Base-by-base conservation (phyloP, 2,329 filamentous ascomycete species). In the Ophiostoma perfectum region DNA sequence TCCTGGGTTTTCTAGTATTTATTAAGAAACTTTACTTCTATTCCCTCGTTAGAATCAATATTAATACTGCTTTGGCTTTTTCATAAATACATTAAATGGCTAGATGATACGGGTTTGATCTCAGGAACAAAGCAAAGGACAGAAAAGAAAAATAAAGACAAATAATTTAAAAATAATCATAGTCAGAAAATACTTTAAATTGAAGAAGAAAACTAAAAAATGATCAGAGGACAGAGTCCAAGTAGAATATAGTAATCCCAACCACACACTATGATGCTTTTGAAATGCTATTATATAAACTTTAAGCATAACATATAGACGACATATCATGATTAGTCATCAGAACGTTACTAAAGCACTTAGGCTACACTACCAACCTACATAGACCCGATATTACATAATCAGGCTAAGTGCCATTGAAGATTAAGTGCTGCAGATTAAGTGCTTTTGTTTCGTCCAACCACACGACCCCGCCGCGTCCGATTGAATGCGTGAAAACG, bases 371-470 rank as follows among this genome's bases (percentile, higher is more conserved):
- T 6, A 27, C 49, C 27, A 11, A 55, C 27, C 49, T 55, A 27
- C 49, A 55, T 9, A 8, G 14, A 55, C 18, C 8, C 1, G 38
- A 39, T 14, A 60, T 60, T 38, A 60, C 55, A 60, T 60, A 60
- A 60, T 60, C 55, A 60, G 1, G 8, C 12, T 38, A 60, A 60
- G 55, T 60, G 27, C 55, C 27, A 60, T 27, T 27, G 27, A 27
- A 27, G 55, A 60, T 60, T 38, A 55, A 55, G 49, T 55, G 49
- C 18, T 14, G 49, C 49, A 52, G 49, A 52, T 52, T 52, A 60
- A 60, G 55, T 60, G 55, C 27, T 60, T 60, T 60, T 49, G 45
- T 18, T n/a, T 3, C 14, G 47, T 52, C 47, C 52, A 58, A 38
- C 55, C 55, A 18, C 9, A 18, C 55, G 49, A 58, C 55, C 55